Evolutionary conservation across 164 flowering plant species (phyloP).

Genomic region (Nymphaea thermarum): DNA sequence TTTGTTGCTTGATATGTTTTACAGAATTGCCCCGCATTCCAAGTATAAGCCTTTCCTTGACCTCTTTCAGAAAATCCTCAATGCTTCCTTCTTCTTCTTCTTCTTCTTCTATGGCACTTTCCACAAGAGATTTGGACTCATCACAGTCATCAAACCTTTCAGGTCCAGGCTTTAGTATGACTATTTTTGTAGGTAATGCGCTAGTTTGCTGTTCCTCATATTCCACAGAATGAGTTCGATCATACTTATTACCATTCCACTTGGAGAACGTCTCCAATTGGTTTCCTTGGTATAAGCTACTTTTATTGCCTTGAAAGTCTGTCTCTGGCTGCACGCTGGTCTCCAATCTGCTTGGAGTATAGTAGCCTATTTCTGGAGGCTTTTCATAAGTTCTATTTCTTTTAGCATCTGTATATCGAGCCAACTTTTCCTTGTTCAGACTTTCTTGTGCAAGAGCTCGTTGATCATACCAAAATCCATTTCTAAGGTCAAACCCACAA

Average conservation of each 20-base stretch:
- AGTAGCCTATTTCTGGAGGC: neutral
- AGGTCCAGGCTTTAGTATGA: conserved; percentile 84
- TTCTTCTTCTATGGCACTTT: conserved; percentile 22
- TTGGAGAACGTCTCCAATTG: neutral
- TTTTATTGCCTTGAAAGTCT: neutral
- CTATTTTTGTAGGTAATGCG: conserved; percentile 54
- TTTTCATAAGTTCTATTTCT: neutral
- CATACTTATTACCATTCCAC: neutral
- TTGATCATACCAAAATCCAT: conserved; percentile 18
- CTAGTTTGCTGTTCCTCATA: neutral
- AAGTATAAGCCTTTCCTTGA: conserved; percentile 59
- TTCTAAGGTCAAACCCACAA: conserved; percentile 28
- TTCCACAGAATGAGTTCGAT: neutral
- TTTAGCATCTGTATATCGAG: conserved; percentile 20
- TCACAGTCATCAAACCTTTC: conserved; percentile 33
- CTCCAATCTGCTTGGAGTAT: neutral
- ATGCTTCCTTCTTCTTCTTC: conserved; percentile 38
- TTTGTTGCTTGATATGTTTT: conserved; percentile 9
- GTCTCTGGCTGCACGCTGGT: neutral
- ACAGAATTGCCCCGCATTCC: conserved; percentile 58
- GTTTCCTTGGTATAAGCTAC: neutral
- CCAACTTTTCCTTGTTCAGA: conserved; percentile 41
- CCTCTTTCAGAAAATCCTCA: conserved; percentile 87
- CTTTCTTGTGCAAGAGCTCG: conserved; percentile 36
- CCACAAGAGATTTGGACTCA: conserved; percentile 45